Percentiles rank a stretch among this genome's conserved stretches.
These are phyloP conservation scores for Lachancea lanzarotensis DNA, from an alignment of 805 yeast species.

Conservation along the genomic window DNA sequence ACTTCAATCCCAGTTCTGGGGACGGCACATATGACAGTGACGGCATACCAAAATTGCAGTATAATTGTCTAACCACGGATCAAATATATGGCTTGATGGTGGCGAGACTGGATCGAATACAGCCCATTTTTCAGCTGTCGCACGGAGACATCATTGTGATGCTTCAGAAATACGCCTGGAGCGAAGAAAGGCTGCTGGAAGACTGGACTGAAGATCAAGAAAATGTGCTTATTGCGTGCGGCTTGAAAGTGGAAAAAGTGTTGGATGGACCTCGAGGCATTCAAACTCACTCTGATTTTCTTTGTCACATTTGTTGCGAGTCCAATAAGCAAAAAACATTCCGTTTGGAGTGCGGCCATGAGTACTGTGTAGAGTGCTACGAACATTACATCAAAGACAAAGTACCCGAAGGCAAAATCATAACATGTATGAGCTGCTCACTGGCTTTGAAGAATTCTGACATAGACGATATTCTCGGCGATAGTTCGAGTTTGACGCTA, in stretches of 20 bases:
- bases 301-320: conserved; percentile 72
- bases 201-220: conserved; percentile 43
- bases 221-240: conserved; percentile 31
- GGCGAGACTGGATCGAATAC: conserved; percentile 22
- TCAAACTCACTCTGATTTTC: conserved; percentile 26
- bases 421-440: conserved; percentile 61
- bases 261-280: conserved; percentile 11
- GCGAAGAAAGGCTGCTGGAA: conserved; percentile 51
- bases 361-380: conserved; percentile 66
- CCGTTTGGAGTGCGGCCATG: conserved; percentile 61
- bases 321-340: conserved; percentile 39
- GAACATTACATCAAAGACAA: conserved; percentile 47
- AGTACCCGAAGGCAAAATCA: conserved; percentile 37
- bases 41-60: conserved; percentile 20
- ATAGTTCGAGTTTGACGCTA: conserved; percentile 26
- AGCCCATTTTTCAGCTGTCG: conserved; percentile 26
- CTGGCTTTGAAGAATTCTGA: conserved; percentile 35
- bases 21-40: not conserved
- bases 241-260: conserved; percentile 21
- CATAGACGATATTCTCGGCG: conserved; percentile 38
- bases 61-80: conserved; percentile 31
- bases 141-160: conserved; percentile 36
- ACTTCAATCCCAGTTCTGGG: not conserved
- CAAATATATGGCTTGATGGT: conserved; percentile 30
- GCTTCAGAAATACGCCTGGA: conserved; percentile 50